Conservation (phyloP, 768 basidiomycete genomes). For the Termitomyces sp. region DNA sequence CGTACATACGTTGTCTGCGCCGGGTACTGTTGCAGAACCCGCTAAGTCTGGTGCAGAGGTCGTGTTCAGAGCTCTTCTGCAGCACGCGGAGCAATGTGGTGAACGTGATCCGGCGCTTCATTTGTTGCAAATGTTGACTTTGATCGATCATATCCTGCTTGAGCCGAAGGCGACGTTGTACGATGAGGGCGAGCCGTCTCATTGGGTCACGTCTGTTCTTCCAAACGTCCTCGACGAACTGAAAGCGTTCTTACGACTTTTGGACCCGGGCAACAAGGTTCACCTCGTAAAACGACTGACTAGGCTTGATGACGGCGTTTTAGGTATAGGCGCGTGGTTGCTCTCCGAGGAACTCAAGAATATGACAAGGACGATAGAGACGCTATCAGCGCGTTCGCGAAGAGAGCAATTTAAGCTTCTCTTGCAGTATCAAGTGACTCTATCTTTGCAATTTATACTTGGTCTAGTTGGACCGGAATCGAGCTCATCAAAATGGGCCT, state of each 20-base stretch:
- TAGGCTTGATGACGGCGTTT: slow-evolving; percentile 47
- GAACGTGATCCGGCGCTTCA: slow-evolving; percentile 53
- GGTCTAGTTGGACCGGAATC: slow-evolving; percentile 37
- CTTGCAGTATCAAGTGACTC: slow-evolving; percentile 41
- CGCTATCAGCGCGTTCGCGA: slow-evolving; percentile 22
- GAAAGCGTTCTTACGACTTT: slow-evolving; percentile 44
- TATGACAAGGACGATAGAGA: slow-evolving; percentile 33
- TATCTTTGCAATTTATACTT: slow-evolving; percentile 43
- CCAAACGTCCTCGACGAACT: slow-evolving; percentile 54
- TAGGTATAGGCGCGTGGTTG: slow-evolving; percentile 66
- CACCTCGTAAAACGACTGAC: slow-evolving; percentile 50
- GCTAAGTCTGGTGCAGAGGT: slow-evolving; percentile 39
- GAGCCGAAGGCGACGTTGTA: slow-evolving; percentile 11
- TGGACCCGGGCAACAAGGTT: slow-evolving; percentile 51
- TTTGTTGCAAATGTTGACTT: slow-evolving; percentile 45
- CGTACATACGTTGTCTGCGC: slow-evolving; percentile 34
- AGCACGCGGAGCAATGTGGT: slow-evolving; percentile 31
- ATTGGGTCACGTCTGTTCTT: slow-evolving; percentile 50
- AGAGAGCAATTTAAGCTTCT: slow-evolving; percentile 30
- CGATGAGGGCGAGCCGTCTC: slow-evolving; percentile 26
- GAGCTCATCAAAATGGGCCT: slow-evolving; percentile 35
- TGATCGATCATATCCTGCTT: slow-evolving; percentile 58
- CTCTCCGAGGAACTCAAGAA: slow-evolving; percentile 56
- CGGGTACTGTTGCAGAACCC: slow-evolving; percentile 24
- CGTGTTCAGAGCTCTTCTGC: slow-evolving; percentile 53